Percentiles rank a stretch among this genome's conserved stretches.
These are phyloP conservation scores for Xylaria sp. DNA, from an alignment of 2,329 filamentous ascomycete genomes.

Conservation along the genomic window DNA sequence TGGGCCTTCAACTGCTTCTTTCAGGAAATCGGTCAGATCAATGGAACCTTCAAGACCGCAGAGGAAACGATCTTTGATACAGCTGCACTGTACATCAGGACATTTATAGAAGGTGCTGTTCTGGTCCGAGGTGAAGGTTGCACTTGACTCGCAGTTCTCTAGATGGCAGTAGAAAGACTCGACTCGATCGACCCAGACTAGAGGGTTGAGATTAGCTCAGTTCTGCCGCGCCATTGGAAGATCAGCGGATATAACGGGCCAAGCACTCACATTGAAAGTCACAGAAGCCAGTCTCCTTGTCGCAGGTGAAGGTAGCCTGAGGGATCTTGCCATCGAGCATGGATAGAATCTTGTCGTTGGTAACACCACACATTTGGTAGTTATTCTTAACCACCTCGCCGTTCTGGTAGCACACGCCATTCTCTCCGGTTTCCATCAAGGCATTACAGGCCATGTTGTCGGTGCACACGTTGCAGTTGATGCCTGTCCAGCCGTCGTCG, in stretches of 20 bases:
- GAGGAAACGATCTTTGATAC: slow-evolving; percentile 90
- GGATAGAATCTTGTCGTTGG: slow-evolving; percentile 91
- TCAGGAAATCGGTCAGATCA: slow-evolving; percentile 90
- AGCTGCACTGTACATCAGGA: slow-evolving; percentile 84
- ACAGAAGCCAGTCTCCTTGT: slow-evolving; percentile 78
- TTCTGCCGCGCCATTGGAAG: background rate
- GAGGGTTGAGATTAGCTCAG: slow-evolving; percentile 26
- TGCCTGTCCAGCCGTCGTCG: slow-evolving; percentile 92
- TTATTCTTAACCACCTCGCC: slow-evolving; percentile 93
- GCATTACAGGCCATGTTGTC: slow-evolving; percentile 85
- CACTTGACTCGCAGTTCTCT: slow-evolving; percentile 79
- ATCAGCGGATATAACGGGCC: background rate
- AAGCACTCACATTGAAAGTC: slow-evolving; percentile 87
- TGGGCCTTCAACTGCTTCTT: slow-evolving; percentile 84
- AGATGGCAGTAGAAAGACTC: slow-evolving; percentile 98
- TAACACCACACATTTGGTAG: slow-evolving; percentile 97
- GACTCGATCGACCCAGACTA: slow-evolving; percentile 92
- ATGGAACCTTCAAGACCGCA: slow-evolving; percentile 92
- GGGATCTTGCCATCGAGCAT: slow-evolving; percentile 86
- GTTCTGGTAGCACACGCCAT: slow-evolving; percentile 90
- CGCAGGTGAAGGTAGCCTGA: slow-evolving; percentile 94
- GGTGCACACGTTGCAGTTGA: slow-evolving; percentile 98
- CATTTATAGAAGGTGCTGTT: slow-evolving; percentile 91
- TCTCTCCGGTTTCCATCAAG: slow-evolving; percentile 83
- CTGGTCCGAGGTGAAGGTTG: slow-evolving; percentile 73